Evolutionary conservation across 1,284 basidiomycete genomes (phyloP).

Genomic region (Trametes versicolor): DNA sequence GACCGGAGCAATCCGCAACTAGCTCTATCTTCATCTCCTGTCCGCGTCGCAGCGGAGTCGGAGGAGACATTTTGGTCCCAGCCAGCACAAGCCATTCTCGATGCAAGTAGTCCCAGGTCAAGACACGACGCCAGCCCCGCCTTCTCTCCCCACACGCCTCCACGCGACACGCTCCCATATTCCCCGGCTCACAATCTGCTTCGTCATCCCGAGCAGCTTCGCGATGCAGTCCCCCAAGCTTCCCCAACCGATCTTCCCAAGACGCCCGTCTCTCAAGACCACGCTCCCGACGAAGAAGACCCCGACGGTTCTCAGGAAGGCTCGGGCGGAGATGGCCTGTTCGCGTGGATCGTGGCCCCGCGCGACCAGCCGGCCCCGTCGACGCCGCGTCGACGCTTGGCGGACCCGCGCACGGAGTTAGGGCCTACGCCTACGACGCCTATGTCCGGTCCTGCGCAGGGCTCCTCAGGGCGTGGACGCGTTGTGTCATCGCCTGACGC

Average conservation of each 20-base stretch:
- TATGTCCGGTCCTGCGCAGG: background rate
- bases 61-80: constrained; percentile 31
- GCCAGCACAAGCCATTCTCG: constrained; percentile 1
- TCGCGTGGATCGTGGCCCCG: constrained; percentile 26
- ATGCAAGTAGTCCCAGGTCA: background rate
- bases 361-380: constrained; percentile 17
- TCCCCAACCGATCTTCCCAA: background rate
- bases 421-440: background rate
- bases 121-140: no score
- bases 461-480: background rate
- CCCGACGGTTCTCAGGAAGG: background rate
- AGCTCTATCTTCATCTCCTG: constrained; percentile 11
- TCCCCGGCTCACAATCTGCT: background rate
- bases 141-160: background rate
- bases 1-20: constrained; percentile 41
- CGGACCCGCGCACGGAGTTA: background rate
- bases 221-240: background rate
- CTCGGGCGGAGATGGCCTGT: constrained; percentile 6
- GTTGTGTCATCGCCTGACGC: background rate
- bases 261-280: background rate
- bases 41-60: background rate
- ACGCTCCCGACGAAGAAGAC: background rate
- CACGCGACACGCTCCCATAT: background rate
- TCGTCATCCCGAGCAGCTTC: background rate
- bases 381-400: constrained; percentile 6